phyloP scores from a whole-genome alignment of 2,329 filamentous ascomycete species.

The Aspergillus sp. region DNA sequence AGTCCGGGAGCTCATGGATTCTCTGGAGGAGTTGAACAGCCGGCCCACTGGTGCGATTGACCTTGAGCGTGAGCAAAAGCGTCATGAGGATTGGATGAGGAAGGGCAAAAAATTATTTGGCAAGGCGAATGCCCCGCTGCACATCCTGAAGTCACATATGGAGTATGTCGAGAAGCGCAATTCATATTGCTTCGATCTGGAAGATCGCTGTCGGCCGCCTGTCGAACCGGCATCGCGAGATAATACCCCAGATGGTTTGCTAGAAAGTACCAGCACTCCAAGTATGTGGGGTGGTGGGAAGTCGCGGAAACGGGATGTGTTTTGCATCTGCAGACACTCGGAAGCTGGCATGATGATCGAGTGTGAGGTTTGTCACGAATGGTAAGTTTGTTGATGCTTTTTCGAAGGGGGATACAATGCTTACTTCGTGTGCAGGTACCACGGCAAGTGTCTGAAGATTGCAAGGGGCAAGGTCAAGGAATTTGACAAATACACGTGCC shows the following conservation, averaged over 20 bases:
- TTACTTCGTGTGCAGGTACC: slow-evolving; percentile 67
- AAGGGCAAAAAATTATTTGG: slow-evolving; percentile 97
- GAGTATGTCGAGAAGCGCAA: slow-evolving; percentile 90
- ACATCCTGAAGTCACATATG: slow-evolving; percentile 94
- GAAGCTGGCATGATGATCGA: slow-evolving; percentile 99
- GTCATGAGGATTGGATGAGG: slow-evolving; percentile 98
- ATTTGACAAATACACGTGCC: slow-evolving; percentile 96
- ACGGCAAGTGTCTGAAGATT: slow-evolving; percentile 97
- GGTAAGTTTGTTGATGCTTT: slow-evolving; percentile 59
- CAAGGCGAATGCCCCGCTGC: slow-evolving; percentile 93
- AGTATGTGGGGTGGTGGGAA: slow-evolving; percentile 47
- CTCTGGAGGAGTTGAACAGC: slow-evolving; percentile 83
- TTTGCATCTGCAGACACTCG: slow-evolving; percentile 90
- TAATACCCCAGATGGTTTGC: slow-evolving; percentile 62
- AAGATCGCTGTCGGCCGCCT: slow-evolving; percentile 83
- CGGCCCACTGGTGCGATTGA: slow-evolving; percentile 90
- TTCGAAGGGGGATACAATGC: background rate
- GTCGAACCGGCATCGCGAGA: slow-evolving; percentile 91
- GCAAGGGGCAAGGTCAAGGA: slow-evolving; percentile 97
- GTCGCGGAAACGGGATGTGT: slow-evolving; percentile 73
- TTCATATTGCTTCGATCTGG: slow-evolving; percentile 84
- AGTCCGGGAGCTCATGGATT: slow-evolving; percentile 86
- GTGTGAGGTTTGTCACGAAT: slow-evolving; percentile 96
- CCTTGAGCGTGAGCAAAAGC: slow-evolving; percentile 88
- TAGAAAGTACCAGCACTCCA: slow-evolving; percentile 43